Percentiles rank a stretch among this genome's conserved stretches.
These are phyloP conservation scores for Sclerotinia borealis DNA, from an alignment of 2,329 filamentous ascomycete genomes.

Conservation along the genomic window DNA sequence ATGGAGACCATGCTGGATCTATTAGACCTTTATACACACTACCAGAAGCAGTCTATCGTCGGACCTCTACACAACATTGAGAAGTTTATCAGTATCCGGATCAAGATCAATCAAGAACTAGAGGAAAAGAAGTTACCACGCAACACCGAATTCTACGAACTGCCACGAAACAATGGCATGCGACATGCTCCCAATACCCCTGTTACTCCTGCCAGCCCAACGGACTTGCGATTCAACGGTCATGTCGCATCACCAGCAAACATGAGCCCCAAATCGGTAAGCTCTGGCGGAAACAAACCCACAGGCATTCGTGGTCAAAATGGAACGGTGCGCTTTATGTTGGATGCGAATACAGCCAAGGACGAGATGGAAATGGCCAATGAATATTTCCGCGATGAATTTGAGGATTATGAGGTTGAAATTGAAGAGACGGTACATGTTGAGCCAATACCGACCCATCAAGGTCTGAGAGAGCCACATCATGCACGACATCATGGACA, in stretches of 20 bases:
- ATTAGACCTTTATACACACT: conserved; percentile 86
- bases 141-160: conserved; percentile 53
- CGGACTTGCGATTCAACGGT: conserved; percentile 30
- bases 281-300: conserved; percentile 23
- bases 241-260: conserved; percentile 28
- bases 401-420: conserved; percentile 71
- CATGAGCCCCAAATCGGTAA: conserved; percentile 29
- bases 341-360: conserved; percentile 70
- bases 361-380: conserved; percentile 63
- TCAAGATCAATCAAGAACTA: conserved; percentile 76
- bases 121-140: conserved; percentile 57
- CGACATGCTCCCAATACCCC: conserved; percentile 33
- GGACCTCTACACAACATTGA: conserved; percentile 68
- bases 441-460: conserved; percentile 15
- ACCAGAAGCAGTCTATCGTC: conserved; percentile 66
- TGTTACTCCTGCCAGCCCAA: conserved; percentile 32
- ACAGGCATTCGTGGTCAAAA: conserved; percentile 42
- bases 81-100: conserved; percentile 79
- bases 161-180: conserved; percentile 29
- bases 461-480: conserved; percentile 16
- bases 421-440: conserved; percentile 54
- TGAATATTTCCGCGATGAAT: conserved; percentile 66
- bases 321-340: conserved; percentile 82
- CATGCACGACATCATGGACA: conserved; percentile 12
- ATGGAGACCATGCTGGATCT: conserved; percentile 83